Percentiles rank a stretch among this genome's conserved stretches.
Conservation (phyloP, 495 filamentous ascomycete species). For the Tuber calosporum region DNA sequence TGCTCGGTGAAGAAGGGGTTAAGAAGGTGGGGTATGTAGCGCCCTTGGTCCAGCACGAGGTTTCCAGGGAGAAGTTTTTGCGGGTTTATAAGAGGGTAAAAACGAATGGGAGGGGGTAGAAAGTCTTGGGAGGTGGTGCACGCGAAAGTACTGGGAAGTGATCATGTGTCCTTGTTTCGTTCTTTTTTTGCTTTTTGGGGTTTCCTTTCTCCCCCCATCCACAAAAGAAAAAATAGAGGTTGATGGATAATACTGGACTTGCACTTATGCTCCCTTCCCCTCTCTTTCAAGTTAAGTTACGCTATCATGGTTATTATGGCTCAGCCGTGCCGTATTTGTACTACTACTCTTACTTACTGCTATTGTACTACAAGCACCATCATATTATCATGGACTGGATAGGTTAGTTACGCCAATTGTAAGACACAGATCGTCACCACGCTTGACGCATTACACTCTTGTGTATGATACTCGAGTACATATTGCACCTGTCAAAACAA, state of each 20-base stretch:
- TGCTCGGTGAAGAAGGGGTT: constrained; percentile 54
- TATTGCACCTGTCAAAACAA: neutral
- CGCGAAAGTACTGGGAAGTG: neutral
- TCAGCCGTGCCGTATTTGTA: neutral
- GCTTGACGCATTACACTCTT: neutral
- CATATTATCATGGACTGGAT: neutral
- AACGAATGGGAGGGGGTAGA: neutral
- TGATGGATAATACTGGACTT: too few species aligned
- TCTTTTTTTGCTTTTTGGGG: neutral
- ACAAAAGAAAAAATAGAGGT: constrained; percentile 17
- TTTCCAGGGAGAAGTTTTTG: constrained; percentile 58
- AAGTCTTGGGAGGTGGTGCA: neutral
- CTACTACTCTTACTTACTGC: neutral
- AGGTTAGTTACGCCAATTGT: neutral
- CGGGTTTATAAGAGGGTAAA: constrained; percentile 65
- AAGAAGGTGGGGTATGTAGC: constrained; percentile 65
- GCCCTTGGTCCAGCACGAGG: constrained; percentile 67
- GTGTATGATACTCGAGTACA: too few species aligned
- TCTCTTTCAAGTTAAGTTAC: constrained; percentile 20
- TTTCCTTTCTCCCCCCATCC: neutral
- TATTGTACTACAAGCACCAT: neutral
- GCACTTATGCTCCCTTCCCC: too few species aligned
- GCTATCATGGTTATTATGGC: constrained; percentile 1
- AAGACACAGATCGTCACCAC: neutral
- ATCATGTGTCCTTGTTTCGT: neutral